Conservation (phyloP, 768 basidiomycete species). For the Lactarius hengduanensis region DNA sequence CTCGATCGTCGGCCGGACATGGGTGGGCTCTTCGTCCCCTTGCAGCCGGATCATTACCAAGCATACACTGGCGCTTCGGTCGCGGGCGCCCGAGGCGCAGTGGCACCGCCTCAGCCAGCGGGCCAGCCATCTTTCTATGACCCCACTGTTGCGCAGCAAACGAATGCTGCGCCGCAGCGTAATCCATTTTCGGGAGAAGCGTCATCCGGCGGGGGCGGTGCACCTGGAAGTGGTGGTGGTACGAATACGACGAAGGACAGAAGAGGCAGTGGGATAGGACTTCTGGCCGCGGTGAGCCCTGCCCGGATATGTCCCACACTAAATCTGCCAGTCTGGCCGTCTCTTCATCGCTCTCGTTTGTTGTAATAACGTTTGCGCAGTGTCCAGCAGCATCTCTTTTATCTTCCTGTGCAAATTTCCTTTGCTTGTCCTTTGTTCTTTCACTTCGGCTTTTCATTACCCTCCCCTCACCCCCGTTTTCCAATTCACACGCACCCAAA, state of each 20-base stretch:
- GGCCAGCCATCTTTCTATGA: constrained; percentile 71
- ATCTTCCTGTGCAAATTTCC: constrained; percentile 24
- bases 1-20: constrained; percentile 63
- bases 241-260: constrained; percentile 51
- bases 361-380: constrained; percentile 8
- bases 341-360: constrained; percentile 7
- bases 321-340: background rate
- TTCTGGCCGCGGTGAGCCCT: constrained; percentile 65
- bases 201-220: constrained; percentile 22
- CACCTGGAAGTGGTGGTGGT: constrained; percentile 38
- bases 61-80: constrained; percentile 44
- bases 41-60: constrained; percentile 80
- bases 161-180: constrained; percentile 33
- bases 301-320: background rate
- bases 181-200: constrained; percentile 36
- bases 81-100: constrained; percentile 40
- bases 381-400: constrained; percentile 18
- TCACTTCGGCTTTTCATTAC: constrained; percentile 2
- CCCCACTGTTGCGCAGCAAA: constrained; percentile 48
- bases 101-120: constrained; percentile 50
- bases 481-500: constrained; percentile 13
- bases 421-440: constrained; percentile 10
- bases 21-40: constrained; percentile 69
- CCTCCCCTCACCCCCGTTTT: background rate
- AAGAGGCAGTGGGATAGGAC: constrained; percentile 68